Percentiles rank a stretch among this genome's conserved stretches.
These are phyloP conservation scores for Marvania coccoides DNA, from an alignment of 139 green algal genomes.

Conservation along the genomic window DNA sequence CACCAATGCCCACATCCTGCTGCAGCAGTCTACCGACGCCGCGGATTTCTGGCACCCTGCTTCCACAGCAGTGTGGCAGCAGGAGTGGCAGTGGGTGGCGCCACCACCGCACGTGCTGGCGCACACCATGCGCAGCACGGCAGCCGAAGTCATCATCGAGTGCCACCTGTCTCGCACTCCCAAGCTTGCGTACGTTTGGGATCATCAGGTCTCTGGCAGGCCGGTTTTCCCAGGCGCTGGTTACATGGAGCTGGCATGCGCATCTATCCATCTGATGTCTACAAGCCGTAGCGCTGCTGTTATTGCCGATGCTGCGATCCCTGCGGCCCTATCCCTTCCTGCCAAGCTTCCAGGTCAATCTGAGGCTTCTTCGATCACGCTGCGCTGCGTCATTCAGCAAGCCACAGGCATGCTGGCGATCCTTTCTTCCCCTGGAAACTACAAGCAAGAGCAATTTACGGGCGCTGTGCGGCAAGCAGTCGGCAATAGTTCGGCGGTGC, in stretches of 20 bases:
- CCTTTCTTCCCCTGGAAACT: not conserved
- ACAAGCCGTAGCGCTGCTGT: not conserved
- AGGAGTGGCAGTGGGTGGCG: slow-evolving; percentile 9
- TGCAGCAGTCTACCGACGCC: slow-evolving; percentile 9
- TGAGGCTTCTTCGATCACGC: too few species aligned
- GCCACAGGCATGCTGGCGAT: not conserved
- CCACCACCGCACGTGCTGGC: slow-evolving; percentile 15
- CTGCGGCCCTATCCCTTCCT: slow-evolving; percentile 12
- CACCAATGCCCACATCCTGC: slow-evolving; percentile 58
- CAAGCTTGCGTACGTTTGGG: slow-evolving; percentile 45
- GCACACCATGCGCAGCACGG: not conserved
- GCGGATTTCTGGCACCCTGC: not conserved
- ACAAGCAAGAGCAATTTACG: slow-evolving; percentile 15
- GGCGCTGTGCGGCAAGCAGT: too few species aligned
- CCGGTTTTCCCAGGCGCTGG: slow-evolving; percentile 58
- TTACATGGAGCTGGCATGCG: slow-evolving; percentile 55
- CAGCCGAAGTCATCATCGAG: not conserved
- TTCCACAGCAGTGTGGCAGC: not conserved
- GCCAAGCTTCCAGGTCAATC: too few species aligned
- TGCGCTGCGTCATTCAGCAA: slow-evolving; percentile 5
- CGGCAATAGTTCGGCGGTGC: too few species aligned
- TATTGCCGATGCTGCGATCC: slow-evolving; percentile 11
- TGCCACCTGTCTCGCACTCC: slow-evolving; percentile 21
- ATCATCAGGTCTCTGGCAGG: slow-evolving; percentile 57
- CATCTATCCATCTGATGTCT: slow-evolving; percentile 4